These are phyloP conservation scores for Conoideocrella luteorostrata DNA, from an alignment of 2,329 filamentous ascomycete species.

Conservation along the genomic window DNA sequence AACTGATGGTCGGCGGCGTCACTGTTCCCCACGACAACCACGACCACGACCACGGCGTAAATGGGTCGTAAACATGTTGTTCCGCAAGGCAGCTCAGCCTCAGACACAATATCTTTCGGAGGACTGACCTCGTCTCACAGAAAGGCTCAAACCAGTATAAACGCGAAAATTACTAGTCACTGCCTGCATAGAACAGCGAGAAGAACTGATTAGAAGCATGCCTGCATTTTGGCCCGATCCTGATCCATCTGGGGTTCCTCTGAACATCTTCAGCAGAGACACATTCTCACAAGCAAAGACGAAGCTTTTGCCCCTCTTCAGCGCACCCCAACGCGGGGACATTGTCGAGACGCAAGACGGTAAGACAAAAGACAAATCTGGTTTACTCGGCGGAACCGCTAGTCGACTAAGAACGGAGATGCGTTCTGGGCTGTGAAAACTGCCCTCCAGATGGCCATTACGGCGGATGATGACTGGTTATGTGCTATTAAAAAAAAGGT, in stretches of 20 bases:
- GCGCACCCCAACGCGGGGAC: slow-evolving; percentile 46
- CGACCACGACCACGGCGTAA: slow-evolving; percentile 49
- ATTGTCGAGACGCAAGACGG: slow-evolving; percentile 49
- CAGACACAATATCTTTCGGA: slow-evolving; percentile 47
- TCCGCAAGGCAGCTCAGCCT: slow-evolving; percentile 53
- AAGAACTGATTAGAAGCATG: slow-evolving; percentile 55
- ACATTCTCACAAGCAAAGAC: slow-evolving; percentile 49
- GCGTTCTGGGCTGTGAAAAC: slow-evolving; percentile 51
- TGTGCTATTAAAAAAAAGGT: slow-evolving; percentile 54
- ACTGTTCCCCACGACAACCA: no score
- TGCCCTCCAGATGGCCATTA: slow-evolving; percentile 52
- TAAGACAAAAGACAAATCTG: slow-evolving; percentile 45
- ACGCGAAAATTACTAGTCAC: slow-evolving; percentile 50
- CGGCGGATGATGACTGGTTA: slow-evolving; percentile 55
- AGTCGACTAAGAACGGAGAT: slow-evolving; percentile 43
- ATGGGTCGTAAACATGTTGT: slow-evolving; percentile 52
- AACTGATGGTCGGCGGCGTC: slow-evolving; percentile 53
- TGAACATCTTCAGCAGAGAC: slow-evolving; percentile 50
- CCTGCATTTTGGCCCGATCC: slow-evolving; percentile 51
- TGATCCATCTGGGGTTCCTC: slow-evolving; percentile 54
- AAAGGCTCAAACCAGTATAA: slow-evolving; percentile 56
- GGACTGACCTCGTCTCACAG: slow-evolving; percentile 47
- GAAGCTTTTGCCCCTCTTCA: slow-evolving; percentile 43
- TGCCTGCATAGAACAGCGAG: slow-evolving; percentile 55
- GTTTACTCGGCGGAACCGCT: slow-evolving; percentile 49